phyloP scores from a whole-genome alignment of 1,284 basidiomycete genomes.

The Boletus nobilissimus region DNA sequence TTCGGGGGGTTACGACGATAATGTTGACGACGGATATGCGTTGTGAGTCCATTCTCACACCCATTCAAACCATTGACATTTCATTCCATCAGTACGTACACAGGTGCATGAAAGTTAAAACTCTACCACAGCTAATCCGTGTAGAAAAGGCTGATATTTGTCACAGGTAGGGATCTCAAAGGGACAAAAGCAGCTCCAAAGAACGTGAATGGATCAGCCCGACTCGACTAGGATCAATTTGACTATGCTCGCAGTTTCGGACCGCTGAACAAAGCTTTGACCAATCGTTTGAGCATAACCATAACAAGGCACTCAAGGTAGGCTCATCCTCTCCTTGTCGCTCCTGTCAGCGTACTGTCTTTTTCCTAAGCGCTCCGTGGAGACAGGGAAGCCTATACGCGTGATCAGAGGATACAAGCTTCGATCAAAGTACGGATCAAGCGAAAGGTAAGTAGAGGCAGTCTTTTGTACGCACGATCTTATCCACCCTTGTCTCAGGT shows the following conservation, averaged over 20 bases:
- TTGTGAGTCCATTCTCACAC: constrained; percentile 64
- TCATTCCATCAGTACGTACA: constrained; percentile 66
- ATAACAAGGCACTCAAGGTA: constrained; percentile 78
- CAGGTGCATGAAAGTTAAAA: constrained; percentile 73
- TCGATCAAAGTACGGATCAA: constrained; percentile 73
- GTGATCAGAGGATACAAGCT: constrained; percentile 86
- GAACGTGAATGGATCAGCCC: constrained; percentile 61
- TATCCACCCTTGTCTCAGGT: constrained; percentile 53
- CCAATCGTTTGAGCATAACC: constrained; percentile 77
- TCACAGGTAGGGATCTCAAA: constrained; percentile 75
- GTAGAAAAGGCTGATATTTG: background rate
- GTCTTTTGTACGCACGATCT: background rate
- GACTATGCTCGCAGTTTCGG: constrained; percentile 64
- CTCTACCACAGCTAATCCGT: background rate
- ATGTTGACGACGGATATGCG: constrained; percentile 81
- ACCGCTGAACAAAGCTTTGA: constrained; percentile 85
- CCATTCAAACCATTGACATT: background rate
- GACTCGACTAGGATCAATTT: background rate
- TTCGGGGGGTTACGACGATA: constrained; percentile 87
- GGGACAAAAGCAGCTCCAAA: constrained; percentile 81
- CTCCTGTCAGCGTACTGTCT: constrained; percentile 1
- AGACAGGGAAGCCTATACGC: constrained; percentile 80
- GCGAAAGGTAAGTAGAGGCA: constrained; percentile 65
- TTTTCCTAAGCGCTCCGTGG: constrained; percentile 66
- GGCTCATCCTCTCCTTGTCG: background rate